Percentiles rank a stretch among this genome's conserved stretches.
Evolutionary conservation across 1,284 basidiomycete genomes (phyloP).

Genomic region (Moesziomyces globuligerus): DNA sequence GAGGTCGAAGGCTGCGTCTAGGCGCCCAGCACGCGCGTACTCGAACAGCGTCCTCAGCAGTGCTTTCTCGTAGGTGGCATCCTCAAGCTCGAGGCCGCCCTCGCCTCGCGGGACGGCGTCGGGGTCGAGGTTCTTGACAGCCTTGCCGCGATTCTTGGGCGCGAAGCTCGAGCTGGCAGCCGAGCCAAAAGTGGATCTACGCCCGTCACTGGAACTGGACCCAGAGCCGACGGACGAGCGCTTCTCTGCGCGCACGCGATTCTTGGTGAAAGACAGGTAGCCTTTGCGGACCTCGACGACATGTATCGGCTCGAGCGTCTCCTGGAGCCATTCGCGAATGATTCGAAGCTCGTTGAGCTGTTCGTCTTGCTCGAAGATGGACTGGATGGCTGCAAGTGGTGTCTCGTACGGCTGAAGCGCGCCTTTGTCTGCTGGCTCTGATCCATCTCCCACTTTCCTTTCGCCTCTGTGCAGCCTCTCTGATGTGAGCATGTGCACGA

Average conservation of each 20-base stretch:
- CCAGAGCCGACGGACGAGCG: constrained; percentile 38
- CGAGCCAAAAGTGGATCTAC: constrained; percentile 34
- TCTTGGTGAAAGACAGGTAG: constrained; percentile 65
- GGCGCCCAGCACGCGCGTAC: constrained; percentile 80
- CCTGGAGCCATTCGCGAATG: constrained; percentile 64
- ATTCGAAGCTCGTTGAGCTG: constrained; percentile 63
- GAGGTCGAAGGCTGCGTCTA: constrained; percentile 83
- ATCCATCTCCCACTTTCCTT: constrained; percentile 29
- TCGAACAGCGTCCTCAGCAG: constrained; percentile 79
- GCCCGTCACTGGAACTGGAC: constrained; percentile 17
- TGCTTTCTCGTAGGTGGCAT: constrained; percentile 77
- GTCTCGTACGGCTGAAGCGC: constrained; percentile 53
- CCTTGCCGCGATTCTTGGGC: constrained; percentile 48
- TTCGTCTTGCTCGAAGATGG: constrained; percentile 50
- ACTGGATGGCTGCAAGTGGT: constrained; percentile 61
- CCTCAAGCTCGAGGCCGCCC: constrained; percentile 58
- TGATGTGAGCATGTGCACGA: constrained; percentile 51
- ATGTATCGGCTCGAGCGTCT: constrained; percentile 52
- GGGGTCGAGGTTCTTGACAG: constrained; percentile 60
- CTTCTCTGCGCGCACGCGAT: constrained; percentile 58
- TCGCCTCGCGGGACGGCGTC: constrained; percentile 58
- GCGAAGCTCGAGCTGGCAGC: constrained; percentile 40
- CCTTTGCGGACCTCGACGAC: constrained; percentile 65
- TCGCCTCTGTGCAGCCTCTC: constrained; percentile 46
- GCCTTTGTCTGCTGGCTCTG: constrained; percentile 8